phyloP scores from a whole-genome alignment of 495 filamentous ascomycete genomes.

The Rhypophila decipiens region DNA sequence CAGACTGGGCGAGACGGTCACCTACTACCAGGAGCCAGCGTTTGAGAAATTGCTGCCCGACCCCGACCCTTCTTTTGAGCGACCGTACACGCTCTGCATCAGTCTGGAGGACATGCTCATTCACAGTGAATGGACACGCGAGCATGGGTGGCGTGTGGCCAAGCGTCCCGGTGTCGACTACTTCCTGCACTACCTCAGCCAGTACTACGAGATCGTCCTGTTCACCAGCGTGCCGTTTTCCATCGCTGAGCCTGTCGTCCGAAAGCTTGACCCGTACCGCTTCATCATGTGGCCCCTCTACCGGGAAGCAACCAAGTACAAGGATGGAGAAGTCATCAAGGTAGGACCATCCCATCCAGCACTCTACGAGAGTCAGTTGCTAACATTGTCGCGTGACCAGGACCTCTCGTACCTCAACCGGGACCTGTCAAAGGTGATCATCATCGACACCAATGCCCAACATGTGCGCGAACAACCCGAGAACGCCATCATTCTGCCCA shows the following conservation, averaged over 20 bases:
- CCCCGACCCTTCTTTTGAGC: conserved; percentile 68
- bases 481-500: conserved; percentile 85
- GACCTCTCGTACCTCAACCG: conserved; percentile 96
- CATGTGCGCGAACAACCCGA: conserved; percentile 83
- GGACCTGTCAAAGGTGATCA: conserved; percentile 85
- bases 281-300: conserved; percentile 95
- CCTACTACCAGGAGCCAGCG: conserved; percentile 92
- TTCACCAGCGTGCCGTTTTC: conserved; percentile 81
- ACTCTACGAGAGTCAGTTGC: neutral
- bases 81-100: conserved; percentile 89
- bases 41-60: conserved; percentile 93
- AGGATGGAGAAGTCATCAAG: conserved; percentile 94
- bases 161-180: conserved; percentile 96
- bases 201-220: conserved; percentile 95
- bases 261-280: conserved; percentile 92
- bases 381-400: conserved; percentile 34
- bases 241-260: conserved; percentile 77
- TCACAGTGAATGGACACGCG: conserved; percentile 86
- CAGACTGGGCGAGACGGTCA: conserved; percentile 62
- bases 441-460: conserved; percentile 76
- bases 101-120: conserved; percentile 90
- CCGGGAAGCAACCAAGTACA: conserved; percentile 89
- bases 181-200: conserved; percentile 89
- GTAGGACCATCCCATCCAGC: conserved; percentile 42
- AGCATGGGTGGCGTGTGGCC: conserved; percentile 92